These are phyloP conservation scores for Keqinozyma sinolaborantium DNA, from an alignment of 1,139 yeast genomes.

Conservation along the genomic window DNA sequence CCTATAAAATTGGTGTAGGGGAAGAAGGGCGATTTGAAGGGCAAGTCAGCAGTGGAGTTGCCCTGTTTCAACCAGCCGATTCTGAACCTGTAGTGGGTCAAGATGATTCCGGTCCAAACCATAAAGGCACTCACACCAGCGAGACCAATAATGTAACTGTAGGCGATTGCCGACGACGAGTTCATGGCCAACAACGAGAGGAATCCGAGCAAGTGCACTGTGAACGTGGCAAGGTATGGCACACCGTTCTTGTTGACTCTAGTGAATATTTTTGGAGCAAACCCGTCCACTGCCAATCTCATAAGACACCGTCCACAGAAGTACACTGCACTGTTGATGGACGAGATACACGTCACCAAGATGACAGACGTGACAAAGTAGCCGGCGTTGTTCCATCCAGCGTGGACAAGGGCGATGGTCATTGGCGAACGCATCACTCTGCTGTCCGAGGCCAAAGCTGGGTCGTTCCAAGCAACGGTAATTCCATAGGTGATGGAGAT, in stretches of 20 bases:
- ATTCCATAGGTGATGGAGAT: constrained; percentile 38
- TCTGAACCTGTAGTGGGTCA: constrained; percentile 35
- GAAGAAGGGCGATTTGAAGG: constrained; percentile 33
- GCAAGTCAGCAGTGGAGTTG: constrained; percentile 23
- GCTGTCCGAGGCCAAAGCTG: constrained; percentile 26
- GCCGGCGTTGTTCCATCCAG: constrained; percentile 39
- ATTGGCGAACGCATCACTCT: constrained; percentile 57
- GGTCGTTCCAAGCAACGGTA: constrained; percentile 38
- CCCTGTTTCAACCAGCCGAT: constrained; percentile 34
- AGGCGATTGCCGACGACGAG: constrained; percentile 33
- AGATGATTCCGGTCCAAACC: constrained; percentile 39
- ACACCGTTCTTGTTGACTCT: constrained; percentile 28
- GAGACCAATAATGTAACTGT: constrained; percentile 40
- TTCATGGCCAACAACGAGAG: constrained; percentile 28
- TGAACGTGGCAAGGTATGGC: constrained; percentile 40
- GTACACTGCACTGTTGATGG: constrained; percentile 41
- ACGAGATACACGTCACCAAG: constrained; percentile 37
- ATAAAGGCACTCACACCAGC: constrained; percentile 41
- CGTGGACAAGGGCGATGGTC: constrained; percentile 55
- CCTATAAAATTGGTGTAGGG: constrained; percentile 15
- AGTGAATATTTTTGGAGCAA: constrained; percentile 33
- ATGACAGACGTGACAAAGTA: constrained; percentile 40
- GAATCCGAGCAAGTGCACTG: constrained; percentile 28
- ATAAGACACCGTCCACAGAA: constrained; percentile 39
- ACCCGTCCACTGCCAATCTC: constrained; percentile 37